Base-by-base conservation (phyloP, 1,139 yeast genomes). In the Candida sp. region DNA sequence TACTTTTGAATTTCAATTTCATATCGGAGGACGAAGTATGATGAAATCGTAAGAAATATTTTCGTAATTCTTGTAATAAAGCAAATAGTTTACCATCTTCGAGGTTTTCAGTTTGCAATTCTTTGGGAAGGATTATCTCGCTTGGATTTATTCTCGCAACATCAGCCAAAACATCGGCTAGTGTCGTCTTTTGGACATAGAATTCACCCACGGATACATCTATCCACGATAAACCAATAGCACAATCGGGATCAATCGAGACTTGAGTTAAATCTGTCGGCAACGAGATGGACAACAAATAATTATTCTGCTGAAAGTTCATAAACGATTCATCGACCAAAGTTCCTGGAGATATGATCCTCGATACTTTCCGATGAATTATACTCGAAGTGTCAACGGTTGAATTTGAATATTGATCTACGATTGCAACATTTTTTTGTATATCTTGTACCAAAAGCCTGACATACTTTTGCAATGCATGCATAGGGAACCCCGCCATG, bases 281-380 rank as follows among this genome's bases (percentile, higher is more conserved):
- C 39, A 86, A 70, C 5, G 79, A 74, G 9, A 91, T 69, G 4
- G 90, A 78, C 35, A 86, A 69, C 33, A 91, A 66, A 57, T 74
- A 90, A 55, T 90, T 89, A 52, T 87, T 86, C 42, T 78, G 76
- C 49, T 79, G 80, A 47, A 80, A 81, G 55, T 90, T 86, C 53
- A 93, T 69, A 50, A 91, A 85, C 1, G 87, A 81, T 54, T 93
- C 98, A 54, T 89, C 97, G 9, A 91, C 78, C 41, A 93, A 75
- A 0, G 98, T 93, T 1, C 99, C 99, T 0, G 98, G 97, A 0
- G 97, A 85, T 1, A 93, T 80, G 5, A 91, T 81, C 38, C 98
- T 71, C 4, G 90, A 77, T 0, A 95, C 80, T 34, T 86, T 82
- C 36, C 99, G 69, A 43, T 77, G 81, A 35, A 83, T 77, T 27